These are phyloP conservation scores for Otatea glauca DNA, from an alignment of 176 grass and related monocot genomes.

Conservation along the genomic window DNA sequence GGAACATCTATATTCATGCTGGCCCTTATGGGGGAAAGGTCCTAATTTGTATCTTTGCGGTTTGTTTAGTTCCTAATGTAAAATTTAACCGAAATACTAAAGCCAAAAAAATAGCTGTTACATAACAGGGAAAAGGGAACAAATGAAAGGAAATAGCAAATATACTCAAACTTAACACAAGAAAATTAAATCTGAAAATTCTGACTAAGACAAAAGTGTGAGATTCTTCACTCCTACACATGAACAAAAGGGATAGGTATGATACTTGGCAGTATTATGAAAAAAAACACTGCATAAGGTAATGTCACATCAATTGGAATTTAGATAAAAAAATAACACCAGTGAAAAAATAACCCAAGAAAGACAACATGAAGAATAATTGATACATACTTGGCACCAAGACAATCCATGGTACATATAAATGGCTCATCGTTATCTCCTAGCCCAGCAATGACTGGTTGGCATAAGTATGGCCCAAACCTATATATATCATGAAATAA, in stretches of 20 bases:
- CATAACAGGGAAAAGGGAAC: background rate
- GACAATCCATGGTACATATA: conserved; percentile 97
- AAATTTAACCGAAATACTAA: background rate
- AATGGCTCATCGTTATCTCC: conserved; percentile 79
- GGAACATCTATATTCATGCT: background rate
- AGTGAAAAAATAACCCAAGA: background rate
- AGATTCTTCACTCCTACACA: background rate
- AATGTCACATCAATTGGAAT: background rate
- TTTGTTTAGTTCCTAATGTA: background rate
- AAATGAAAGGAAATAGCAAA: background rate
- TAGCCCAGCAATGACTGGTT: conserved; percentile 91
- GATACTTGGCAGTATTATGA: background rate
- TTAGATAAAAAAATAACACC: background rate
- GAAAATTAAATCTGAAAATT: background rate
- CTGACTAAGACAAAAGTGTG: background rate
- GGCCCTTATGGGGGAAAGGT: background rate
- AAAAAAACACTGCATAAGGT: background rate
- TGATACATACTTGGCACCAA: conserved; percentile 92
- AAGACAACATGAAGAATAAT: background rate
- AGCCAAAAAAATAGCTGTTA: background rate
- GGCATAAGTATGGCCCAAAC: conserved; percentile 93
- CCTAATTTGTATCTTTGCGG: background rate
- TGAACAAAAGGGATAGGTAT: background rate
- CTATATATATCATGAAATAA: conserved; percentile 47
- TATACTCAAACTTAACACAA: conserved; percentile 1